A percentile compares a stretch with the other conserved stretches of the same genome.
Conservation (phyloP, 1,139 yeast genomes). For the Kodamaea arcana region DNA sequence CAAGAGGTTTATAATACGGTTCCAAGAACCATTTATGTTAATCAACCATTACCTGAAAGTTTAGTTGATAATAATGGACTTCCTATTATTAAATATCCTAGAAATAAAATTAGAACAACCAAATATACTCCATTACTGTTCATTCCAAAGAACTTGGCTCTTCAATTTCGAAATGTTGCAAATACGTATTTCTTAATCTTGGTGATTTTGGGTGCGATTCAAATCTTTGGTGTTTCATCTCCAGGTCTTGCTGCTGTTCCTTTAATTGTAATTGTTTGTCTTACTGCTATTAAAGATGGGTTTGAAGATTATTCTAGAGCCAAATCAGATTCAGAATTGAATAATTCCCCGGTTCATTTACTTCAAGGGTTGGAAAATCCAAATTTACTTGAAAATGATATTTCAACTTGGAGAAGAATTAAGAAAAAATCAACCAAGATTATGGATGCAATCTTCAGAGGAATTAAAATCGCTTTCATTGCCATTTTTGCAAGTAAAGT, state of each 20-base stretch:
- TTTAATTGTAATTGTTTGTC: slow-evolving; percentile 79
- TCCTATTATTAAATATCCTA: slow-evolving; percentile 58
- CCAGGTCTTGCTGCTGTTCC: slow-evolving; percentile 95
- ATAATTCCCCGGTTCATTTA: slow-evolving; percentile 80
- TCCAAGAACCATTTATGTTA: slow-evolving; percentile 39
- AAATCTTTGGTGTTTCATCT: slow-evolving; percentile 84
- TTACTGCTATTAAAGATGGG: slow-evolving; percentile 91
- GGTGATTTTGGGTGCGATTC: slow-evolving; percentile 81
- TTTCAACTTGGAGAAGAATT: slow-evolving; percentile 62
- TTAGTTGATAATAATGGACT: slow-evolving; percentile 40
- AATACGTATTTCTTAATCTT: slow-evolving; percentile 79
- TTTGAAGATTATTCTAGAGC: slow-evolving; percentile 90
- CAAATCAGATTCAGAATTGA: slow-evolving; percentile 73
- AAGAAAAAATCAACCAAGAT: slow-evolving; percentile 43
- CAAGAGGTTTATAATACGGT: slow-evolving; percentile 31
- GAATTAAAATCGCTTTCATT: slow-evolving; percentile 21
- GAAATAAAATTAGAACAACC: slow-evolving; percentile 93
- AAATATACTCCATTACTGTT: slow-evolving; percentile 90
- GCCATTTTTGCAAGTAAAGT: slow-evolving; percentile 27
- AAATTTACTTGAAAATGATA: slow-evolving; percentile 68
- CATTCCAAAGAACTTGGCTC: slow-evolving; percentile 74
- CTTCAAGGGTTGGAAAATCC: slow-evolving; percentile 66
- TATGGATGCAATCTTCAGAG: slow-evolving; percentile 15
- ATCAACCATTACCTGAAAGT: slow-evolving; percentile 30
- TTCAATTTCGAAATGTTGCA: slow-evolving; percentile 87